A percentile compares a stretch with the other conserved stretches of the same genome.
These are phyloP conservation scores for Alternaria arbusti DNA, from an alignment of 2,329 filamentous ascomycete genomes.

Conservation along the genomic window DNA sequence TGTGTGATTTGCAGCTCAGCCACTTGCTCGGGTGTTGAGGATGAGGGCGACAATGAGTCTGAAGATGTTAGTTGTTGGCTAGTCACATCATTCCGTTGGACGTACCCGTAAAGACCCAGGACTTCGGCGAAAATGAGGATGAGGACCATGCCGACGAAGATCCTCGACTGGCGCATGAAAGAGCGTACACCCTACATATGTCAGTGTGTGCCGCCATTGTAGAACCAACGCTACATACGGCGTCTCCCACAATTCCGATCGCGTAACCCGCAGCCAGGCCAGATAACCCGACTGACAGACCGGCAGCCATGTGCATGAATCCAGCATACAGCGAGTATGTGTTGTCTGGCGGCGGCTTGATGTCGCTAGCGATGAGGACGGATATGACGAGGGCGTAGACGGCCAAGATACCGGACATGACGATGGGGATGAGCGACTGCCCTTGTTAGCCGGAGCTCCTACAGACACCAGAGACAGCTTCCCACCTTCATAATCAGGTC, in stretches of 20 bases:
- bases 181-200: constrained; percentile 73
- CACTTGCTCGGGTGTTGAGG: constrained; percentile 84
- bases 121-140: constrained; percentile 99
- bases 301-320: constrained; percentile 92
- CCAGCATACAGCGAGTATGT: constrained; percentile 87
- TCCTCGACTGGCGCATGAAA: constrained; percentile 94
- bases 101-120: constrained; percentile 92
- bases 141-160: constrained; percentile 98
- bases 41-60: constrained; percentile 93
- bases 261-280: constrained; percentile 60
- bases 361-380: constrained; percentile 91
- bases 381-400: constrained; percentile 97
- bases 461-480: not conserved
- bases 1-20: constrained; percentile 39
- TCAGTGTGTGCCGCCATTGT: constrained; percentile 22
- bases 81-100: not conserved
- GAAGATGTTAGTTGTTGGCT: constrained; percentile 18
- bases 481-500: constrained; percentile 89
- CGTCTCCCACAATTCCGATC: constrained; percentile 94
- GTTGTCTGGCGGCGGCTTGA: constrained; percentile 70
- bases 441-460: constrained; percentile 26
- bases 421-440: constrained; percentile 82
- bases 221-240: constrained; percentile 57
- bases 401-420: constrained; percentile 99
- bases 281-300: constrained; percentile 72